Conservation (phyloP, 2,329 filamentous ascomycete species). For the Zymoseptoria crescenta region DNA sequence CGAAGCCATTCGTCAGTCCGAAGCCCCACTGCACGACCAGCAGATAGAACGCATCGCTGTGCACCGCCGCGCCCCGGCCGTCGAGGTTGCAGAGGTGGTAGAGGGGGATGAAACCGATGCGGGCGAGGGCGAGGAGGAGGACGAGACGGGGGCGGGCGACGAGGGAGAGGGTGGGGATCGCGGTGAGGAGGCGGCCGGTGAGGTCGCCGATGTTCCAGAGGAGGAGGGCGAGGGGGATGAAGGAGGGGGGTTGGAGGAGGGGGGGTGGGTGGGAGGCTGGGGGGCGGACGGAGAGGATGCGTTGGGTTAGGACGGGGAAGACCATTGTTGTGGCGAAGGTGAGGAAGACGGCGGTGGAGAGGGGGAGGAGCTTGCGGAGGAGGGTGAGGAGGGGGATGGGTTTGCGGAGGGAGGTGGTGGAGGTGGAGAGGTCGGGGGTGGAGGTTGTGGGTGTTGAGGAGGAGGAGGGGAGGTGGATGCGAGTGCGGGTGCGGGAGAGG, state of each 20-base stretch:
- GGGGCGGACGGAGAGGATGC: conserved; percentile 37
- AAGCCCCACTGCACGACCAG: conserved; percentile 75
- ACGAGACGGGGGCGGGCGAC: conserved; percentile 57
- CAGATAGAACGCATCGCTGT: conserved; percentile 83
- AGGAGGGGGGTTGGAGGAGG: conserved; percentile 67
- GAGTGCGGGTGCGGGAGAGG: conserved; percentile 35
- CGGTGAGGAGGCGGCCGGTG: conserved; percentile 62
- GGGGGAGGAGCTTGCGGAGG: conserved; percentile 70
- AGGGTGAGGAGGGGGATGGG: conserved; percentile 54
- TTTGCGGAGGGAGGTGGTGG: conserved; percentile 6
- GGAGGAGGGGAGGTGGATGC: neutral
- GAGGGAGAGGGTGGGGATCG: conserved; percentile 48
- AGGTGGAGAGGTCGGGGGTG: neutral
- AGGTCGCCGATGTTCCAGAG: conserved; percentile 92
- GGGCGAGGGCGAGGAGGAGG: conserved; percentile 58
- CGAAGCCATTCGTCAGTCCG: conserved; percentile 77
- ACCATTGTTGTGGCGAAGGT: conserved; percentile 86
- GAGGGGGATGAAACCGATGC: conserved; percentile 68
- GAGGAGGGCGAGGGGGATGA: conserved; percentile 84
- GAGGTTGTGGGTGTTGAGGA: neutral
- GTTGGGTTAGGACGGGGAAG: conserved; percentile 79
- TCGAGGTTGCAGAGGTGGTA: conserved; percentile 86
- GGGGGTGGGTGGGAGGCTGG: conserved; percentile 40
- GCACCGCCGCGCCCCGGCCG: conserved; percentile 63
- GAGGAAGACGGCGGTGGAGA: conserved; percentile 67